Evolutionary conservation across 2,329 filamentous ascomycete genomes (phyloP), one percentile per base, ranked within the genome.

Genomic region (Exophiala sp.): DNA sequence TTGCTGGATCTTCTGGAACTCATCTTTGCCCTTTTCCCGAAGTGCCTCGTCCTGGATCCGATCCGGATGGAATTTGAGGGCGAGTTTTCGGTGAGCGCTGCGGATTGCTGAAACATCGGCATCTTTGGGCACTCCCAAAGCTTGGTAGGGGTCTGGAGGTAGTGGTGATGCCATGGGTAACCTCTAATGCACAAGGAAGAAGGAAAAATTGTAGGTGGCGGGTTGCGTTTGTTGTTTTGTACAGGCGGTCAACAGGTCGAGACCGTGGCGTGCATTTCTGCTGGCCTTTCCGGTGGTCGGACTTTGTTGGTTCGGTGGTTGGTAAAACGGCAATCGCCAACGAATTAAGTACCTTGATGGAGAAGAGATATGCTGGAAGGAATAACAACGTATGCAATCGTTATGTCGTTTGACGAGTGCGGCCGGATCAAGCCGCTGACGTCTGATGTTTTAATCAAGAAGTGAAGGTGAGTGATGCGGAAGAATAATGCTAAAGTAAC

Each of bases 1-100:
- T 65, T 91, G 84, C 70, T 96, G 91, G 33, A 97, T 89, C 68
- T 84, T 85, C 72, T 96, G 91, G 66, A 97, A 99, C 71, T 95
- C 86, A 63, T 90, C 86, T 64, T 88, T 84, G 70, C 91, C 95
- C 63, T 83, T 76, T 55, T 84, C 83, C 72, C 94, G 95, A 65
- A 88, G 76, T 12, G 83, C 77, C 49, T 86, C 84, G 65, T 95
- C 84, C 62, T 90, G 86, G 59, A 95, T 83, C 74, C 96, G 95
- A 77, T 96, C 91, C 33, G 91, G 91, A 64, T 96, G 91, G 68
- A 87, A 91, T 70, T 88, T 90, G 63, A 96, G 81, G 34, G 89
- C 89, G 38, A 95, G 84, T 71, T 95, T 95, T 64, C 88, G 85
- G 74, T 96, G 86, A 12, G 89, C 87, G 47, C 83, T 80, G 66